These are phyloP conservation scores for Sclerotinia nivalis DNA, from an alignment of 2,329 filamentous ascomycete species.

Conservation along the genomic window DNA sequence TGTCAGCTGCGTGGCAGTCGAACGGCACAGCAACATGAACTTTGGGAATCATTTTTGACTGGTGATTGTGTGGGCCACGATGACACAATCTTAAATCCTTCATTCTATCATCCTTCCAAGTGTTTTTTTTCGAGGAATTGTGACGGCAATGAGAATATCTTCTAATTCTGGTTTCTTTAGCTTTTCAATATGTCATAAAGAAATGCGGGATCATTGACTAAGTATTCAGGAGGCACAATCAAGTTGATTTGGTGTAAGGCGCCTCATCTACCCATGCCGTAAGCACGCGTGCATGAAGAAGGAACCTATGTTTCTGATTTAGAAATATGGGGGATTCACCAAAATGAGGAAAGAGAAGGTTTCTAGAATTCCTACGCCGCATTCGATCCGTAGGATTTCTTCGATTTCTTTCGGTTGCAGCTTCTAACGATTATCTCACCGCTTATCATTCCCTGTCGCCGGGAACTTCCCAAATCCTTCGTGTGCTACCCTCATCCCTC, in stretches of 20 bases:
- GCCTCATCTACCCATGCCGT: constrained; percentile 11
- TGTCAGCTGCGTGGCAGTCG: constrained; percentile 25
- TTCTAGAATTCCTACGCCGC: constrained; percentile 21
- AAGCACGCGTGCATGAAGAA: constrained; percentile 8
- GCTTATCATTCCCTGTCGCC: constrained; percentile 10
- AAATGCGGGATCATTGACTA: constrained; percentile 4
- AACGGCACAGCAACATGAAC: constrained; percentile 14
- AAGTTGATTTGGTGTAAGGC: constrained; percentile 18
- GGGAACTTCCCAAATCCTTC: constrained; percentile 14
- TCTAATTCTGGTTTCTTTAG: background rate
- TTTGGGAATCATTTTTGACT: background rate
- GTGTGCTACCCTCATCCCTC: constrained; percentile 9
- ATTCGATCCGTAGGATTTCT: background rate
- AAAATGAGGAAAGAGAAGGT: background rate
- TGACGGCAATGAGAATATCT: constrained; percentile 4
- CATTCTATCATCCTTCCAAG: constrained; percentile 3
- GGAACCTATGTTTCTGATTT: constrained; percentile 10
- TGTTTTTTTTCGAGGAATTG: background rate
- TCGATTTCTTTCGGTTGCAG: constrained; percentile 12
- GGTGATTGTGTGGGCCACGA: constrained; percentile 15
- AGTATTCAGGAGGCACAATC: constrained; percentile 18
- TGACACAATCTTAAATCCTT: constrained; percentile 19
- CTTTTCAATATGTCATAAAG: background rate
- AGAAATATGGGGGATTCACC: constrained; percentile 15
- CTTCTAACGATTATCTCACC: constrained; percentile 15